Evolutionary conservation across 345 rosid genomes (phyloP), one percentile per base, ranked within the genome.

Genomic region (Atalantia buxifolia): DNA sequence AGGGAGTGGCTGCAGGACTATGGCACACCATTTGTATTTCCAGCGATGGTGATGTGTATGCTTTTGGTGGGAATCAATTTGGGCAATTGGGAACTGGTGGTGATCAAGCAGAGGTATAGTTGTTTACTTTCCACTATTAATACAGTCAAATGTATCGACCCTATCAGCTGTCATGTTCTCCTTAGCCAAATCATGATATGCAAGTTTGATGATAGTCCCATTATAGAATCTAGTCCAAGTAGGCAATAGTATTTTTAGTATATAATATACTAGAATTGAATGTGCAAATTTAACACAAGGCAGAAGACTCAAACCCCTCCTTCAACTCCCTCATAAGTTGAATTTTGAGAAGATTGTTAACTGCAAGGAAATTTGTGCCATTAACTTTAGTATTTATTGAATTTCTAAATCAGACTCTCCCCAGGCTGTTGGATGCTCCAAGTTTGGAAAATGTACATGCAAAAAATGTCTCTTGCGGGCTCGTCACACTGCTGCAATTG

Each of bases 41-140:
- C 61, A 83, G 90, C 38, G 94, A 97, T 74, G 98, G 99, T 28
- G 97, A 89, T 84, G 93, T 92, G 72, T 97, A 97, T 74, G 83
- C 93, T 0, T 94, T 97, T 86, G 99, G 99, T 48, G 98, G 99
- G 81, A 97, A 97, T 81, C 99, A 97, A 84, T 97, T 97, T 84
- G 97, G 98, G 68, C 99, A 94, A 83, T 84, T 97, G 84, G 99
- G 99, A 79, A 93, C 98, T 78, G 99, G 99, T 33, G 77, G 86
- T 81, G 99, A 97, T 78, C 98, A 94, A 81, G 96, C 97, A 45
- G 99, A 97, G 98, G 98, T 97, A 92, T 10, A 48, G 5, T 19
- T 27, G 40, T 66, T 27, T 9, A 3, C 71, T 28, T 40, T 48
- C 33, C 45, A 56, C 66, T 19, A 31, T n/a, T 14, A 60, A 28